Evolutionary conservation across 371 early-diverging fungal genomes (phyloP), one percentile per base, ranked within the genome.

Genomic region (Rhizopus arrhizus): DNA sequence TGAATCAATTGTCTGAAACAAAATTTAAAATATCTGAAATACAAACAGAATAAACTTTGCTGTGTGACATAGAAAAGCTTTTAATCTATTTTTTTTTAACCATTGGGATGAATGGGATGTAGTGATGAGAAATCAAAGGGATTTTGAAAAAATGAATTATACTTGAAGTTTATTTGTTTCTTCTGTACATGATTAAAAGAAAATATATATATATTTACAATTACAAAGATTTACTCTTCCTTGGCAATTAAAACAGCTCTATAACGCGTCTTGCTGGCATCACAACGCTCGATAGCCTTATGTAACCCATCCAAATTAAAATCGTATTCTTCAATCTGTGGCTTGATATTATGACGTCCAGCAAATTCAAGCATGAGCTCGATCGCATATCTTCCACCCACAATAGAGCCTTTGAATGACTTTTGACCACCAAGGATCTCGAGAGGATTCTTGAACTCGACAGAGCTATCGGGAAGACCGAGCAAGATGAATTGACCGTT

Each of bases 401-500:
- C 66, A 49, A 81, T 55, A n/a, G 75, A 69, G 11, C 80, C 81
- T 15, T 62, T 72, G 8, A 79, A 58, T 33, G 68, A 65, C 35
- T 68, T 65, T 60, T 73, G 71, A 5, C 67, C 59, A 28, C 47
- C 58, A 33, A 84, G 57, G 35, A 82, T 49, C 10, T 66, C 55
- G 8, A 69, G n/a, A 0, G 62, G 36, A 4, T 62, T 52, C n/a
- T 61, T 59, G 12, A 75, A 58, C 29, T 63, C 56, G 15, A 75
- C 56, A 15, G 66, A 50, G 5, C 42, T 47, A 33, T 76, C 78
- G 13, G 85, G 77, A 29, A 84, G 54, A 32, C 86, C 86, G 51
- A 89, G 72, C 35, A 85, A 61, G 60, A 77, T 64, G 34, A 86
- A 59, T 13, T 70, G 69, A 4, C 87, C 85, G 38, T 78, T 77